Evolutionary conservation across 148 eudicot species (phyloP).

Genomic region (Polygonum maritimum): DNA sequence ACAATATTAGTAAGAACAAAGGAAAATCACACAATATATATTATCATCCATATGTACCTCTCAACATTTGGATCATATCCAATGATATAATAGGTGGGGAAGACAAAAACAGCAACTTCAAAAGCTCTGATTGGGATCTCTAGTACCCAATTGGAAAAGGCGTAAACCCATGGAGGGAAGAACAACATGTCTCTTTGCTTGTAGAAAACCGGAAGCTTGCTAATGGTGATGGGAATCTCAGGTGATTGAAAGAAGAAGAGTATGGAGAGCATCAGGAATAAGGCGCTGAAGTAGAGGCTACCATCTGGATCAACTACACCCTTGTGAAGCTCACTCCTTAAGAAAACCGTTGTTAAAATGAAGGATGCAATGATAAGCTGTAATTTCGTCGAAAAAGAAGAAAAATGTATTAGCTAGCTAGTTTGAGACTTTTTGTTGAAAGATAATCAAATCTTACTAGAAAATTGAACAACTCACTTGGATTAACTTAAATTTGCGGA

Average conservation of each 20-base stretch:
- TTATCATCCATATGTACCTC: conserved; percentile 4
- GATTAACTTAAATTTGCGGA: conserved; percentile 32
- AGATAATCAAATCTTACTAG: background rate
- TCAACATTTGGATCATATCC: conserved; percentile 23
- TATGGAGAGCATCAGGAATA: conserved; percentile 16
- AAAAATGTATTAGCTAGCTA: background rate
- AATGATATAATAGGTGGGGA: conserved; percentile 24
- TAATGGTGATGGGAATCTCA: conserved; percentile 21
- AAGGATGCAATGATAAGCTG: conserved; percentile 19
- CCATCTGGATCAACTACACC: conserved; percentile 18
- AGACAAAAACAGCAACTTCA: conserved; percentile 20
- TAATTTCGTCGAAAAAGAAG: background rate
- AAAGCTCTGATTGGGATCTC: conserved; percentile 17
- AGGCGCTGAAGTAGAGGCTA: conserved; percentile 20
- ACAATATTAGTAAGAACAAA: no score
- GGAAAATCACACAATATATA: background rate
- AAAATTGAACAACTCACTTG: background rate
- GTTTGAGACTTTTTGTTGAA: background rate
- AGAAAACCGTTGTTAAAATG: conserved; percentile 18
- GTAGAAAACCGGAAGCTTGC: conserved; percentile 30
- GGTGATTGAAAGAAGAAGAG: conserved; percentile 22
- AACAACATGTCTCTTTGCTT: conserved; percentile 26
- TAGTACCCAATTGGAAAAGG: conserved; percentile 27
- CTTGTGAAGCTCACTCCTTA: conserved; percentile 18
- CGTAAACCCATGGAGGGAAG: conserved; percentile 30